Conservation (phyloP, 1,139 yeast genomes). For the Candida sp. region DNA sequence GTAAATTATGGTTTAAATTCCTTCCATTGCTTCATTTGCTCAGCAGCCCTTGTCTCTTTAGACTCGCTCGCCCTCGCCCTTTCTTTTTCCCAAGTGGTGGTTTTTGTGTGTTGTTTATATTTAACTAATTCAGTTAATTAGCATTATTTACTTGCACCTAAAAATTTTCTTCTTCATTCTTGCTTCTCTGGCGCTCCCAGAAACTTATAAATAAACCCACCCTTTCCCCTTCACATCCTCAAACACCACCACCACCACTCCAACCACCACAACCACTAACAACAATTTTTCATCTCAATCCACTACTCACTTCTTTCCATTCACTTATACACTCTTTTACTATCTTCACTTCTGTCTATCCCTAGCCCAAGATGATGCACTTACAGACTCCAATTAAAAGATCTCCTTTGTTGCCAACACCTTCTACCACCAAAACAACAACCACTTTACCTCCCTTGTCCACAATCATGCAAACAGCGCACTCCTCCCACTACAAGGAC, state of each 20-base stretch:
- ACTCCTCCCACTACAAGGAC: conserved; percentile 14
- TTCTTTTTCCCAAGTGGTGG: too few species aligned
- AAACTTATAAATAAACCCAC: too few species aligned
- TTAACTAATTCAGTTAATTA: too few species aligned
- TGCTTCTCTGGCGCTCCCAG: too few species aligned
- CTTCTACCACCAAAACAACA: conserved; percentile 4
- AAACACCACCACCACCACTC: too few species aligned
- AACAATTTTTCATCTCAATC: not conserved
- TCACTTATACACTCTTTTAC: not conserved
- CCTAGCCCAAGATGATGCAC: conserved; percentile 17
- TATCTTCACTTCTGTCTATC: not conserved
- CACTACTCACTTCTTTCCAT: not conserved
- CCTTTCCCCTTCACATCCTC: too few species aligned
- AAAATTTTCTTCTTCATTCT: too few species aligned
- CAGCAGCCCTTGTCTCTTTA: too few species aligned
- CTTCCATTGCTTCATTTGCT: not conserved
- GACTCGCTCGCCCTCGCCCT: too few species aligned
- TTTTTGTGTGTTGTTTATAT: too few species aligned
- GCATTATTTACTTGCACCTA: too few species aligned
- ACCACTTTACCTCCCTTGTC: conserved; percentile 48
- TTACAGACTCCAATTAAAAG: conserved; percentile 34
- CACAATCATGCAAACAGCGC: conserved; percentile 31
- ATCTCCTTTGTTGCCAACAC: conserved; percentile 30
- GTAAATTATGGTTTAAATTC: not conserved
- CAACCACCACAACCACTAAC: too few species aligned